Evolutionary conservation across 2,329 filamentous ascomycete genomes (phyloP).

Genomic region (Epichloe glyceriae): DNA sequence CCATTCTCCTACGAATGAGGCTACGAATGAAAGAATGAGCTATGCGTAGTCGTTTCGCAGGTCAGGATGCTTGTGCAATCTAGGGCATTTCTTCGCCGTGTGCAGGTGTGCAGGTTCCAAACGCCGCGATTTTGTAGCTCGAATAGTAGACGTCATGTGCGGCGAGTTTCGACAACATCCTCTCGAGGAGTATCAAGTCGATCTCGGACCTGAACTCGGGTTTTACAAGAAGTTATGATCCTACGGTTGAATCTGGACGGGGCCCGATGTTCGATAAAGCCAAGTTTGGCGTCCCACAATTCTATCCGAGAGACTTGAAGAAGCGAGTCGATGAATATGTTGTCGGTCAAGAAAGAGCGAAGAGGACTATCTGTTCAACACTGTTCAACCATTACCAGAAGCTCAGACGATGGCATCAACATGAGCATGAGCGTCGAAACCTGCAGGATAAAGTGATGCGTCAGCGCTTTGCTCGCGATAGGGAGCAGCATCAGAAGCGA

Average conservation of each 20-base stretch:
- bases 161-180: conserved; percentile 1
- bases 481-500: conserved; percentile 39
- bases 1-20: not conserved
- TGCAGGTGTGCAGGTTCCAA: not conserved
- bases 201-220: conserved; percentile 40
- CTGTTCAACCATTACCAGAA: conserved; percentile 96
- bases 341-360: conserved; percentile 86
- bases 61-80: conserved; percentile 3
- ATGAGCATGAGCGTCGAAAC: conserved; percentile 53
- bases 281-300: conserved; percentile 46
- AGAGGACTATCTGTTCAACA: conserved; percentile 84
- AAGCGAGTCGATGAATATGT: conserved; percentile 90
- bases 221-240: conserved; percentile 48
- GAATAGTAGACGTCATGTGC: not conserved
- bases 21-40: not conserved
- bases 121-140: not conserved
- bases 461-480: conserved; percentile 58
- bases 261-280: conserved; percentile 48
- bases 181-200: conserved; percentile 21
- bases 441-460: conserved; percentile 52
- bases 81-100: not conserved
- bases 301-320: conserved; percentile 62
- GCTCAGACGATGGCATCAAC: conserved; percentile 63
- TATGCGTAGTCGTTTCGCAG: not conserved
- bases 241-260: conserved; percentile 35